A percentile compares a stretch with the other conserved stretches of the same genome.
phyloP scores from a whole-genome alignment of 2,329 filamentous ascomycete species.

The Graphilbum fragrans region DNA sequence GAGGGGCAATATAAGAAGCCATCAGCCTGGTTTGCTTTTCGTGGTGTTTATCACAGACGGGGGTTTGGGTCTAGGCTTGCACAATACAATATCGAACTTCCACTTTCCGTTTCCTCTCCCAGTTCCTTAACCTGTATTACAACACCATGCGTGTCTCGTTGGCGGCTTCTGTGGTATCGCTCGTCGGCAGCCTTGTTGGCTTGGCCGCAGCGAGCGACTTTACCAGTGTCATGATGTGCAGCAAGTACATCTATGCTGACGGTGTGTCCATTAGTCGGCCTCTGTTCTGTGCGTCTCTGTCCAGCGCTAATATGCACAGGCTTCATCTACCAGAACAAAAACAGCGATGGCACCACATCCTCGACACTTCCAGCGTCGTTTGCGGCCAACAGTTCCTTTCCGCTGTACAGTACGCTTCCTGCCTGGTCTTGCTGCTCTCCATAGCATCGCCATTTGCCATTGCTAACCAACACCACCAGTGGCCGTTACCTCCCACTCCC shows the following conservation, averaged over 20 bases:
- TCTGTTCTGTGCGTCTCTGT: background rate
- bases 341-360: too few relatives aligned
- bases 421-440: background rate
- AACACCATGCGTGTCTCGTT: background rate
- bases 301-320: too few relatives aligned
- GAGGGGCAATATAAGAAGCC: too few relatives aligned
- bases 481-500: conserved; percentile 1
- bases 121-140: background rate
- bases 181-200: background rate
- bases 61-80: too few relatives aligned
- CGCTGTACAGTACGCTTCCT: conserved; percentile 3
- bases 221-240: background rate
- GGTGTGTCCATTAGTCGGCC: background rate
- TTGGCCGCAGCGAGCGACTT: background rate
- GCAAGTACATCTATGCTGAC: background rate
- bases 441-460: background rate
- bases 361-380: too few relatives aligned
- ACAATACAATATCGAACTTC: background rate
- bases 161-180: background rate
- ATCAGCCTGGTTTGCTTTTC: too few relatives aligned
- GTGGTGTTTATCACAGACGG: too few relatives aligned
- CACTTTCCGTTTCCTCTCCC: background rate
- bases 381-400: conserved; percentile 1
- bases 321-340: too few relatives aligned
- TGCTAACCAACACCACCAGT: conserved; percentile 1